Base-by-base conservation (phyloP, 768 basidiomycete species). In the Gloeopeniophorella convolvens region DNA sequence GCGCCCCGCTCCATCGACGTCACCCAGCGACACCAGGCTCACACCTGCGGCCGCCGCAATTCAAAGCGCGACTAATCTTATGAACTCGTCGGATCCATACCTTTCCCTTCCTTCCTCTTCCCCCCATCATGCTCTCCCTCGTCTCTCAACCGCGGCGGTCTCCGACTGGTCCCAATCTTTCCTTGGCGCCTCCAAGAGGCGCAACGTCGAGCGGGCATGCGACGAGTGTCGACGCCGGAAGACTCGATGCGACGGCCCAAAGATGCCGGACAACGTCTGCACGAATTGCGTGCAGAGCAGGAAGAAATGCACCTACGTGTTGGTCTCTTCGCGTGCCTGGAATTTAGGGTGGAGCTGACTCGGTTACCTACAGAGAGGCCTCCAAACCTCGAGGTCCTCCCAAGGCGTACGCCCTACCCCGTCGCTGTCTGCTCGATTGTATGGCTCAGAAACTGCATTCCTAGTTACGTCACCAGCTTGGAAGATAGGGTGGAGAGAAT, bases 331-430 rank as follows among this genome's bases (percentile, higher is more conserved):
- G n/a, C 35, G 23, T 42, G 31, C 2, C 41, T 31, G 10, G 27
- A 44, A 30, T 16, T 13, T 23, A 33, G 16, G 11, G 16, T 23
- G 7, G 9, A 11, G 23, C 45, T 53, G 45, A 35, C 18, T 30
- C 16, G 6, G 23, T 36, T 36, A n/a, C 48, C 42, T 28, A 24
- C 50, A 68, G 67, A 32, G 68, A 70, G 53, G 55, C 59, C 12
- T 70, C 69, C 8, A 69, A 68, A 53, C 68, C 67, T 20, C 60
- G 69, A 33, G 69, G 68, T 2, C 69, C 69, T 27, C 68, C 69
- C 13, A 70, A 70, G 54, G 67, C 68, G 64, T 70, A 49, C 59
- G 69, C 68, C 16, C 20, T 12, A 18, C 50, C 16, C 12, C 15
- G 24, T 9, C 16, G 18, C 12, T 45, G 9, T 31, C 34, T 30